Evolutionary conservation across 768 basidiomycete species (phyloP), one percentile per base, ranked within the genome.

Genomic region (Porpolomopsis calyptriformis): DNA sequence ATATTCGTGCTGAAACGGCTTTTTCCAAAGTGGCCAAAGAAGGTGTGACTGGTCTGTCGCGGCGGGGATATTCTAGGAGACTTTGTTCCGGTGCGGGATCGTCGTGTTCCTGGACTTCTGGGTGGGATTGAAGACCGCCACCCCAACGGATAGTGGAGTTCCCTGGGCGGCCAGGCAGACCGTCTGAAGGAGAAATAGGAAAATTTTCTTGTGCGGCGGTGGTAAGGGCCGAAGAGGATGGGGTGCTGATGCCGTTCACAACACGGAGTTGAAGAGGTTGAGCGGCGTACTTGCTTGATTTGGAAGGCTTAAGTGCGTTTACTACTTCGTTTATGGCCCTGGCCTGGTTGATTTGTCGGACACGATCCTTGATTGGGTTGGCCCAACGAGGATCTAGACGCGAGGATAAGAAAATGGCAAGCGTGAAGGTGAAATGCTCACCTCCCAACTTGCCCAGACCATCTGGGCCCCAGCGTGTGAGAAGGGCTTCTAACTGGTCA

Each of bases 21-120:
- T 86, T 92, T 64, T 99, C 93, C 58, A 97, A 71, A 24, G 94
- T 96, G 35, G 82, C 73, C 47, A 99, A 72, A 45, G 92, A 93
- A 31, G 94, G 92, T 11, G 73, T 78, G 57, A 97, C 83, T 44
- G 72, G 66, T 61, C 73, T 74, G 53, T 66, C 70, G 49, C 73
- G 73, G 38, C 65, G 66, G 34, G 60, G 67, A 48, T 51, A 60
- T 50, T 55, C 54, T 11, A 58, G 55, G 53, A 60, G 52, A 62
- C 58, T 55, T 51, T 53, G 43, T 55, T 59, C 46, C 67, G 64
- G 50, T 57, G 46, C 38, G 59, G 61, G 57, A 46, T 67, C 66
- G 52, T 80, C 76, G 52, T 70, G 71, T 51, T 80, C 80, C 49
- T 76, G 73, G 34, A 72, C 62, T 63, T 87, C 80, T n/a, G 74